Evolutionary conservation across 768 basidiomycete genomes (phyloP).

Genomic region (Phlebiopsis gigantea): DNA sequence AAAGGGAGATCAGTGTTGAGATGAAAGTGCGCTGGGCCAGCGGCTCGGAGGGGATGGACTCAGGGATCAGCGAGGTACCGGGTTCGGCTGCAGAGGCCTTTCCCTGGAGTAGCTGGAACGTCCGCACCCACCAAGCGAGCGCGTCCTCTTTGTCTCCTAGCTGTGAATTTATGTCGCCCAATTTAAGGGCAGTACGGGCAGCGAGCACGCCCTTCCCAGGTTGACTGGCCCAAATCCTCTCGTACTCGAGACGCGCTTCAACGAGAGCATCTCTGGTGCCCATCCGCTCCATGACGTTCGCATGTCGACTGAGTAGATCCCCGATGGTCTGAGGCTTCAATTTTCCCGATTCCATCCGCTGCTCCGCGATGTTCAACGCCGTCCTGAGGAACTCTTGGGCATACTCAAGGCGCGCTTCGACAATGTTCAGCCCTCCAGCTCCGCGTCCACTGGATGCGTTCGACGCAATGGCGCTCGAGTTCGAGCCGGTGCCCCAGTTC

Average conservation of each 20-base stretch:
- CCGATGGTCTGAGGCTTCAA: conserved; percentile 46
- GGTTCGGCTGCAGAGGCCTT: conserved; percentile 17
- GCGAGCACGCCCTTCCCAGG: conserved; percentile 36
- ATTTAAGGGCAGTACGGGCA: conserved; percentile 54
- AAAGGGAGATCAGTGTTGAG: conserved; percentile 63
- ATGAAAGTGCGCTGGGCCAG: conserved; percentile 57
- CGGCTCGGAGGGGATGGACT: conserved; percentile 47
- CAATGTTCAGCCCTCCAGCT: conserved; percentile 34
- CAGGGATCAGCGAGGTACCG: conserved; percentile 28
- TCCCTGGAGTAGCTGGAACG: conserved; percentile 43
- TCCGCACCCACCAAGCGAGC: conserved; percentile 62
- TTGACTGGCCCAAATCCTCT: conserved; percentile 50
- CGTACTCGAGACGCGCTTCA: conserved; percentile 53
- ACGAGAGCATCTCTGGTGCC: conserved; percentile 43
- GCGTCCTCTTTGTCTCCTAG: conserved; percentile 51
- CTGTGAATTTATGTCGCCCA: conserved; percentile 60
- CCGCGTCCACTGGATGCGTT: conserved; percentile 31
- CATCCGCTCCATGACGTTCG: conserved; percentile 54
- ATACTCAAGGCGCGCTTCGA: conserved; percentile 51
- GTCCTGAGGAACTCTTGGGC: conserved; percentile 49
- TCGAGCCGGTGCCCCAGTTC: conserved; percentile 53
- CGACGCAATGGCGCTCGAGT: conserved; percentile 32
- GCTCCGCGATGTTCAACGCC: conserved; percentile 43
- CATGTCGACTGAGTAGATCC: conserved; percentile 53
- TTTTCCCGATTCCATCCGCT: conserved; percentile 30